Base-by-base conservation (phyloP, 2,329 filamentous ascomycete species). In the Domatiomyces globalis region DNA sequence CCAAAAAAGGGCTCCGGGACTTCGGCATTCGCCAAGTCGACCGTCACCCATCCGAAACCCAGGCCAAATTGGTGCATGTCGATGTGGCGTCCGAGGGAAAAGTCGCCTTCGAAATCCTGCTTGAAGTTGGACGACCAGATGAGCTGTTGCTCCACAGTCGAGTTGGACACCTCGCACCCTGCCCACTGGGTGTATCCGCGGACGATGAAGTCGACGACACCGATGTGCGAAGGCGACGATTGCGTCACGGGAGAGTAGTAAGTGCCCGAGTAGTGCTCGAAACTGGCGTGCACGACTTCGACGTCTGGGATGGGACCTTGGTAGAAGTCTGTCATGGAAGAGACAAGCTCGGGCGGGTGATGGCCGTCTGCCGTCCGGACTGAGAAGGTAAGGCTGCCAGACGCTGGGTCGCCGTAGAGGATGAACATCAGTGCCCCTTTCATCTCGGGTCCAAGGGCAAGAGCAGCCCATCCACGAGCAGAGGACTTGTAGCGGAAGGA, bases 101-200 rank as follows among this genome's bases (percentile, higher is more conserved):
- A 60, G 47, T 61, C 58, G 6, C 51, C 54, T 15, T 48, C 48
- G 45, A 60, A 61, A 36, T 61, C 58, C 45, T 61, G 59, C 43
- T 58, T 54, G 49, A 59, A 59, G 43, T 60, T 61, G 49, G 51
- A 54, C 33, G 56, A 54, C 60, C 60, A 62, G 50, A 62, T 59
- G 54, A 61, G 56, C 18, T 59, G 50, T 49, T 61, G 60, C 19
- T 52, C 49, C 9, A 54, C 51, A 20, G 52, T 58, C 39, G 50
- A 42, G 42, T 56, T 58, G 29, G 49, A 49, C 18, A 59, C 51
- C 4, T 44, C 50, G 9, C 49, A 43, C 2, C 53, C 55, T 29
- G 52, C 47, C 58, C 57, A 60, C 43, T 49, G 46, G 17, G 55
- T 50, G 45, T 57, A 59, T 3, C 56, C 55, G 36, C 52, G 54